A percentile compares a stretch with the other conserved stretches of the same genome.
Conservation (phyloP, 495 filamentous ascomycete species). For the Neurospora sp. region DNA sequence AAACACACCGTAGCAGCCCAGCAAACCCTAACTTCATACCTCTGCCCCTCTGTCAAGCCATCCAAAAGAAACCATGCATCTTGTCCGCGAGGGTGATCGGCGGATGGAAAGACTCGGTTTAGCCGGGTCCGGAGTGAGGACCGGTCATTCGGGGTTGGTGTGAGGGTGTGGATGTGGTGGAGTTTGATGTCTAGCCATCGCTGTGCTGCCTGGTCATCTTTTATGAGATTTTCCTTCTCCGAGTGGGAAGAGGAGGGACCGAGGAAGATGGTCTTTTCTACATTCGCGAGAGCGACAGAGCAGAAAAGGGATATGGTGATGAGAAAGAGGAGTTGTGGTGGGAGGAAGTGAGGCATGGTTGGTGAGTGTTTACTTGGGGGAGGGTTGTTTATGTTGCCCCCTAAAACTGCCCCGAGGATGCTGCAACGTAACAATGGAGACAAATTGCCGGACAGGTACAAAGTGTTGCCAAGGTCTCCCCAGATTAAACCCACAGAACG, state of each 20-base stretch:
- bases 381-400: background rate
- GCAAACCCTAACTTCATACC: conserved; percentile 89
- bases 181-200: background rate
- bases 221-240: background rate
- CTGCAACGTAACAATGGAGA: background rate
- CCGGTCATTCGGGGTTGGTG: conserved; percentile 33
- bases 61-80: conserved; percentile 80
- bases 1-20: conserved; percentile 62
- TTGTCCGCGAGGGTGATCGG: conserved; percentile 42
- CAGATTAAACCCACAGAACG: background rate
- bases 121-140: conserved; percentile 50
- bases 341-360: background rate
- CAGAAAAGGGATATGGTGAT: background rate
- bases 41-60: conserved; percentile 55
- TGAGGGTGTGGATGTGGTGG: conserved; percentile 48
- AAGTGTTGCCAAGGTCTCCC: background rate
- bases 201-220: background rate
- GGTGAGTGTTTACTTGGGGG: background rate
- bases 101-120: conserved; percentile 54
- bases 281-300: conserved; percentile 46
- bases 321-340: background rate
- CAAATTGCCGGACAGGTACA: background rate
- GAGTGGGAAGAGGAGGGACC: conserved; percentile 48
- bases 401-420: background rate
- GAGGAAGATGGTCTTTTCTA: conserved; percentile 85